phyloP scores from a whole-genome alignment of 225 moss, liverwort and hornwort species.

The Sphagnum contortum region DNA sequence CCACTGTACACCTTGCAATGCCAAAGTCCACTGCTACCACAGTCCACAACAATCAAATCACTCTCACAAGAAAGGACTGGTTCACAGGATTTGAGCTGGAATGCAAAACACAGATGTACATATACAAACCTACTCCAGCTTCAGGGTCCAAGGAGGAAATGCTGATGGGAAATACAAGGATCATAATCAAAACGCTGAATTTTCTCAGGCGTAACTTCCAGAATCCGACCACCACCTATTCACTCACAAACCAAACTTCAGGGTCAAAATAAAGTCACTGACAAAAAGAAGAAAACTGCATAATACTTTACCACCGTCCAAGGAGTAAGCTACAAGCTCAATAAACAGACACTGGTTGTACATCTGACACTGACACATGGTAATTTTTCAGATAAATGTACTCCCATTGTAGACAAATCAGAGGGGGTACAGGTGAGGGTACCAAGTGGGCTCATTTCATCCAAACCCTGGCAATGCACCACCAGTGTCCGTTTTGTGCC shows the following conservation, averaged over 20 bases:
- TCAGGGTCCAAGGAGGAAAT: too few relatives aligned
- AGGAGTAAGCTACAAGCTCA: too few relatives aligned
- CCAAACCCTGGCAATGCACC: slow-evolving; percentile 91
- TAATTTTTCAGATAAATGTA: too few relatives aligned
- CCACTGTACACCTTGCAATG: slow-evolving; percentile 80
- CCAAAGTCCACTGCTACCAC: slow-evolving; percentile 73
- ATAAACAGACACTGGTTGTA: too few relatives aligned
- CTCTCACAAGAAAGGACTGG: neutral
- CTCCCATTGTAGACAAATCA: too few relatives aligned
- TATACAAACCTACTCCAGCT: too few relatives aligned
- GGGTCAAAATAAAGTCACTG: slow-evolving; percentile 11
- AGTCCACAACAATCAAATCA: neutral
- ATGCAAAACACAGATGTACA: too few relatives aligned
- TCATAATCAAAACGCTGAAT: slow-evolving; percentile 87
- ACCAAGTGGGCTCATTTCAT: slow-evolving; percentile 98
- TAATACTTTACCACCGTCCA: too few relatives aligned
- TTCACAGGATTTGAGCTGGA: neutral
- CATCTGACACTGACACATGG: too few relatives aligned
- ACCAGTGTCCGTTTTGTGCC: slow-evolving; percentile 81
- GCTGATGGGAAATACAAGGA: slow-evolving; percentile 36
- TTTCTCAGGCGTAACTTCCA: slow-evolving; percentile 67
- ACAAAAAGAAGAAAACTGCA: too few relatives aligned
- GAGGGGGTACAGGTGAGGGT: slow-evolving; percentile 4
- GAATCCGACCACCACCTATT: slow-evolving; percentile 43
- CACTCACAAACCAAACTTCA: slow-evolving; percentile 13